Percentiles rank a stretch among this genome's conserved stretches.
phyloP scores from a whole-genome alignment of 2,329 filamentous ascomycete genomes.

The Lasiodiplodia sp. region DNA sequence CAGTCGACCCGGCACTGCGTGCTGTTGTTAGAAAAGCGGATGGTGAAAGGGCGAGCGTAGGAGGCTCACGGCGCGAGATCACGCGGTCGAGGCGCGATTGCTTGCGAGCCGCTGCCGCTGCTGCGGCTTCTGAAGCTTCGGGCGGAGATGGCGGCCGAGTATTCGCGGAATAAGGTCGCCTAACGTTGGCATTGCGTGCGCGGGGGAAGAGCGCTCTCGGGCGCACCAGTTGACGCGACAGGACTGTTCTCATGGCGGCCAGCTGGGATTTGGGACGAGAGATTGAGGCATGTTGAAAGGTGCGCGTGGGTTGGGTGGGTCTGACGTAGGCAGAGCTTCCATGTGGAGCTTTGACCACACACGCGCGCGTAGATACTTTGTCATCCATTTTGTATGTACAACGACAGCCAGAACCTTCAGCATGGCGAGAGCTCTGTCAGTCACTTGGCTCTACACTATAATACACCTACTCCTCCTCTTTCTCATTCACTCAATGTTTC shows the following conservation, averaged over 20 bases:
- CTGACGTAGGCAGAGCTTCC: conserved; percentile 5
- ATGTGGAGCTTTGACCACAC: conserved; percentile 5
- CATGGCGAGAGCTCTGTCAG: background rate
- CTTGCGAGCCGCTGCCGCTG: conserved; percentile 15
- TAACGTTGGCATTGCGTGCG: conserved; percentile 6
- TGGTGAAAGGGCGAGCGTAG: background rate
- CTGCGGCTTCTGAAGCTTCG: conserved; percentile 2
- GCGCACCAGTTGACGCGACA: background rate
- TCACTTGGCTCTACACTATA: background rate
- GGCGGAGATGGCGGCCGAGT: background rate
- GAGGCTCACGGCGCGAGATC: conserved; percentile 24
- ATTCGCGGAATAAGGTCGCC: background rate
- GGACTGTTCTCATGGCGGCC: background rate
- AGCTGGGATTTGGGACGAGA: background rate
- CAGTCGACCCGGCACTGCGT: conserved; percentile 65
- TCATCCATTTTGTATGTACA: background rate
- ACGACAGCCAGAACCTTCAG: background rate
- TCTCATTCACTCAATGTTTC: background rate
- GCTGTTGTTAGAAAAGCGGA: background rate
- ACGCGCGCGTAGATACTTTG: background rate
- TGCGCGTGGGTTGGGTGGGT: background rate
- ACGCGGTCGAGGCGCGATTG: conserved; percentile 26
- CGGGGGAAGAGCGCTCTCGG: background rate
- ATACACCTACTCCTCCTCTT: conserved; percentile 4
- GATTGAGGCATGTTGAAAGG: background rate